Conservation (phyloP, 1,284 basidiomycete species). For the Pholiota adiposa region DNA sequence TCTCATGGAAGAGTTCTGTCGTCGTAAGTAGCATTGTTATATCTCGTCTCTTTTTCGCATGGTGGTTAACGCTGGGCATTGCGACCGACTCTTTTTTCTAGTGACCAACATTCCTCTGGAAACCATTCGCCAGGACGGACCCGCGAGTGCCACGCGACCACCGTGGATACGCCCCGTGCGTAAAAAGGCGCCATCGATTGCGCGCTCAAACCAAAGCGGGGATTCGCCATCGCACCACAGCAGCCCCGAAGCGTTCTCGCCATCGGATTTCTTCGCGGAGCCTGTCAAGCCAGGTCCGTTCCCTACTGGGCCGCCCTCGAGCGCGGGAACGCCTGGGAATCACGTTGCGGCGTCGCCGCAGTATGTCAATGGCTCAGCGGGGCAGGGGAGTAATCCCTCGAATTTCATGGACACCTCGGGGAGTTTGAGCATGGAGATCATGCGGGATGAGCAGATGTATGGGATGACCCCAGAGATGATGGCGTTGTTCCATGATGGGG, state of each 20-base stretch:
- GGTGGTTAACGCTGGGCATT: not conserved
- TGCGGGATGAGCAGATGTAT: constrained; percentile 47
- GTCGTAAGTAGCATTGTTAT: constrained; percentile 59
- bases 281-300: constrained; percentile 26
- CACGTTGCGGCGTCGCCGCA: constrained; percentile 18
- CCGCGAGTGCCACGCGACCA: constrained; percentile 61
- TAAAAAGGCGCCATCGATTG: constrained; percentile 64
- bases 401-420: constrained; percentile 36
- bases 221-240: constrained; percentile 60
- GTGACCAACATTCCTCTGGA: constrained; percentile 90
- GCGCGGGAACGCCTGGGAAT: constrained; percentile 22
- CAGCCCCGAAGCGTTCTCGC: constrained; percentile 66
- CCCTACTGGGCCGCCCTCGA: constrained; percentile 25
- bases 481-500: constrained; percentile 45
- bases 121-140: constrained; percentile 53
- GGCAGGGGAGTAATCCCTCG: constrained; percentile 18
- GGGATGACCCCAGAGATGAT: constrained; percentile 48
- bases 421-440: constrained; percentile 38
- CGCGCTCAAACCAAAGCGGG: constrained; percentile 45
- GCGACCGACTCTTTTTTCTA: constrained; percentile 32
- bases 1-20: constrained; percentile 91
- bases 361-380: constrained; percentile 16
- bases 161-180: constrained; percentile 89
- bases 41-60: not conserved
- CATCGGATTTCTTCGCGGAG: constrained; percentile 63